Percentiles rank a stretch among this genome's conserved stretches.
Conservation (phyloP, 2,329 filamentous ascomycete species). For the Tolypocladium album region DNA sequence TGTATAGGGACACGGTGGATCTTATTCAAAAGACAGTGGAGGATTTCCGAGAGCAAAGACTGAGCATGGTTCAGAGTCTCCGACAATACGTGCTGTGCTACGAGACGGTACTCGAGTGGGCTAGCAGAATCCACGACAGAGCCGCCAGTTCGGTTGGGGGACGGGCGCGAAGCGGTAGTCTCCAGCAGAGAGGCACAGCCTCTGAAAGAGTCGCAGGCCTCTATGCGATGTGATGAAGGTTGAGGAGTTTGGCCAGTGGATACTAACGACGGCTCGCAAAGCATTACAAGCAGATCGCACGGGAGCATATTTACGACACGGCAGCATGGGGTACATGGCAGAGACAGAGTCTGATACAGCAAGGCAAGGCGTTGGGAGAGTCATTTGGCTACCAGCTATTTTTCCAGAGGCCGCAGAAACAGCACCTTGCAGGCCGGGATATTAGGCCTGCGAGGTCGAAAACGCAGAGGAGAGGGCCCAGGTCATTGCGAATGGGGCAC, state of each 20-base stretch:
- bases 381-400: neutral
- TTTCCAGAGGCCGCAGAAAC: neutral
- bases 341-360: neutral
- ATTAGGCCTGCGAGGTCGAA: neutral
- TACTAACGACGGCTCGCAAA: neutral
- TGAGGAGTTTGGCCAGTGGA: neutral
- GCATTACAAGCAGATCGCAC: neutral
- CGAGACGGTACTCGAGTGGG: slow-evolving; percentile 87
- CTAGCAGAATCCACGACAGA: slow-evolving; percentile 38
- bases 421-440: neutral
- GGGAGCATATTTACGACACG: neutral
- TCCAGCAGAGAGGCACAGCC: slow-evolving; percentile 12
- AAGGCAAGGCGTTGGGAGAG: neutral
- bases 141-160: slow-evolving; percentile 8
- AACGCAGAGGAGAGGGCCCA: neutral
- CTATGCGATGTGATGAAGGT: neutral
- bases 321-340: neutral
- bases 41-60: slow-evolving; percentile 75
- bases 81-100: slow-evolving; percentile 94
- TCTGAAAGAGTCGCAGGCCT: neutral
- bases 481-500: neutral
- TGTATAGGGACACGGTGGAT: slow-evolving; percentile 62
- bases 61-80: slow-evolving; percentile 95
- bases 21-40: slow-evolving; percentile 80
- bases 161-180: slow-evolving; percentile 20